These are phyloP conservation scores for Ruellia speciosa DNA, from an alignment of 305 asterid species.

Conservation along the genomic window DNA sequence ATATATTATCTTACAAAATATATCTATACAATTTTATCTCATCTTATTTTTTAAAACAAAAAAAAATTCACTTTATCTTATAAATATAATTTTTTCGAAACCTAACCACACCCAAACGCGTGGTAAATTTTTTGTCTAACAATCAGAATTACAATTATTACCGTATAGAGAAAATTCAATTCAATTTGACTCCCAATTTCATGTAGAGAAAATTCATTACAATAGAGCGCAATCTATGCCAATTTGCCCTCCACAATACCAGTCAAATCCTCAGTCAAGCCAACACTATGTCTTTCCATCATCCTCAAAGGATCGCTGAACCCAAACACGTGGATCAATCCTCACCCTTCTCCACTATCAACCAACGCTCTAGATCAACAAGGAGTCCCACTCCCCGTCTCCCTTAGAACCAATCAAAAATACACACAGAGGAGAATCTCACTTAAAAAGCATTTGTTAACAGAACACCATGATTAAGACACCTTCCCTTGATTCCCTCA, in stretches of 20 bases:
- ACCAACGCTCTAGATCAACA: neutral
- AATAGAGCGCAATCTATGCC: slow-evolving; percentile 12
- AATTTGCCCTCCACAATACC: slow-evolving; percentile 23
- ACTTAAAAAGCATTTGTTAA: slow-evolving; percentile 23
- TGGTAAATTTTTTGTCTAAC: no score
- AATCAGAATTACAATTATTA: no score
- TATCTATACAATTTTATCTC: no score
- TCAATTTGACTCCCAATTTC: no score
- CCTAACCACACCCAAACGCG: no score
- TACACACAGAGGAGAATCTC: slow-evolving; percentile 28
- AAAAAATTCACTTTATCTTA: no score
- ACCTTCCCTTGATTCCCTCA: slow-evolving; percentile 35
- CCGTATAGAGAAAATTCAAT: no score
- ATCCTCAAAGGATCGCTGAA: neutral
- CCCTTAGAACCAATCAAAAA: slow-evolving; percentile 4
- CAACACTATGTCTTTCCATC: slow-evolving; percentile 17
- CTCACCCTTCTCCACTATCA: neutral
- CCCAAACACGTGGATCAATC: neutral
- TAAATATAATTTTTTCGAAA: no score
- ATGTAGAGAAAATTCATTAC: neutral
- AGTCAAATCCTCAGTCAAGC: slow-evolving; percentile 22
- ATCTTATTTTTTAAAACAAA: no score
- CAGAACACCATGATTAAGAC: slow-evolving; percentile 38
- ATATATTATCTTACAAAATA: no score
- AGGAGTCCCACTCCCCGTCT: neutral